These are phyloP conservation scores for Echria macrotheca DNA, from an alignment of 495 filamentous ascomycete species.

Conservation along the genomic window DNA sequence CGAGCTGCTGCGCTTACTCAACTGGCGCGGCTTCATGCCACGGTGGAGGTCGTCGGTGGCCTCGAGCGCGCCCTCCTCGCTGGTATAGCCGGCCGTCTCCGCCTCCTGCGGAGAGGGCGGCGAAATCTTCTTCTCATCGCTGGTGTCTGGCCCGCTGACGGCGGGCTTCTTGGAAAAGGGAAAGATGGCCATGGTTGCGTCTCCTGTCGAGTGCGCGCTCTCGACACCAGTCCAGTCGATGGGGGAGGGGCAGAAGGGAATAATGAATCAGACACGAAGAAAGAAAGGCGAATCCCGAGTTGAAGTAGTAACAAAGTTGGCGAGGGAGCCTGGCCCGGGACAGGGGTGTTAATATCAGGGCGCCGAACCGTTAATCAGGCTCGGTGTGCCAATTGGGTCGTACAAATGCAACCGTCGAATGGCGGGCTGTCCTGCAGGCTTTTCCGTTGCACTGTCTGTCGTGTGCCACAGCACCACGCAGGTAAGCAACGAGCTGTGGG, in stretches of 20 bases:
- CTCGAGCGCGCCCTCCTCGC: conserved; percentile 19
- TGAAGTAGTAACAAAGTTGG: background rate
- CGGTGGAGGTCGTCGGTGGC: conserved; percentile 30
- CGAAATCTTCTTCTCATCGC: conserved; percentile 22
- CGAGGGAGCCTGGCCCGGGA: background rate
- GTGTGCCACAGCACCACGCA: background rate
- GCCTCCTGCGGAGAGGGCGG: conserved; percentile 15
- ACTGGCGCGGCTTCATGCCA: conserved; percentile 32
- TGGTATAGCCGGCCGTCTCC: conserved; percentile 2
- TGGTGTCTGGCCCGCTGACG: too few relatives aligned
- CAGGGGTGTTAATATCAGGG: conserved; percentile 3
- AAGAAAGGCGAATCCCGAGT: background rate
- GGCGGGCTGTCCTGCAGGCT: background rate
- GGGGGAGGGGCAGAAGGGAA: background rate
- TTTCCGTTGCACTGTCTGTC: background rate
- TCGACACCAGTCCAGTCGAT: background rate
- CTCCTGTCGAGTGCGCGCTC: background rate
- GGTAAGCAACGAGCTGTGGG: background rate
- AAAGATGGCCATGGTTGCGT: conserved; percentile 16
- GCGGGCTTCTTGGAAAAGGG: conserved; percentile 8
- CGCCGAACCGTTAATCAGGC: conserved; percentile 4
- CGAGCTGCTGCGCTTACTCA: conserved; percentile 18
- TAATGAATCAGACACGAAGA: too few relatives aligned
- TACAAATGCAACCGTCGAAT: conserved; percentile 5
- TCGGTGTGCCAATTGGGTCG: conserved; percentile 8